A percentile compares a stretch with the other conserved stretches of the same genome.
phyloP scores from a whole-genome alignment of 176 grass and related monocot species.

The Triticum dicoccoides region DNA sequence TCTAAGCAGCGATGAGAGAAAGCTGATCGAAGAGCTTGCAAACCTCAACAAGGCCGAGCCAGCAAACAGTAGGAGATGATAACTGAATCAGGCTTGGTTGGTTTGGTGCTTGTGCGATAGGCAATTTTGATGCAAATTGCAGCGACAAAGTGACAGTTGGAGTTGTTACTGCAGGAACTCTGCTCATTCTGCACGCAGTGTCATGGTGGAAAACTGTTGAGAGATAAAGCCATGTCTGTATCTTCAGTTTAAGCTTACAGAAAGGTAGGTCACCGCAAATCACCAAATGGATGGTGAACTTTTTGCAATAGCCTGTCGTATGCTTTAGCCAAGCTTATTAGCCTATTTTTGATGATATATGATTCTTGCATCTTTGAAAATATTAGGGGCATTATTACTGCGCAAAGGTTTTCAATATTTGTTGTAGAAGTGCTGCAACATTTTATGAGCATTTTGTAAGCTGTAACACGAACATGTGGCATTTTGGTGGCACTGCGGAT shows the following conservation, averaged over 20 bases:
- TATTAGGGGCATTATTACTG: not conserved
- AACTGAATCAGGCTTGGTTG: constrained; percentile 6
- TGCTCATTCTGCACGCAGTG: not conserved
- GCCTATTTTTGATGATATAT: constrained; percentile 25
- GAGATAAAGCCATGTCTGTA: constrained; percentile 19
- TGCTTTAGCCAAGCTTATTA: constrained; percentile 26
- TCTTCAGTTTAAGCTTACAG: constrained; percentile 20
- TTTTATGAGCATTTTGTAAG: constrained; percentile 16
- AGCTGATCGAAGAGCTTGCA: constrained; percentile 90
- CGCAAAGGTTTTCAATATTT: not conserved
- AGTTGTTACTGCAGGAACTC: not conserved
- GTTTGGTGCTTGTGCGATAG: constrained; percentile 19
- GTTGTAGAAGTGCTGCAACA: not conserved
- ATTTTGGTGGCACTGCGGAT: not conserved
- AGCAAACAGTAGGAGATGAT: constrained; percentile 66
- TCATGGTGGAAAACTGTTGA: not conserved
- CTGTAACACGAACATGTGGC: constrained; percentile 19
- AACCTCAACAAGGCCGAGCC: constrained; percentile 63
- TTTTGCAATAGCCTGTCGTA: constrained; percentile 40
- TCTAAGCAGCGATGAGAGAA: constrained; percentile 82
- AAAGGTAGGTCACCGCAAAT: constrained; percentile 27
- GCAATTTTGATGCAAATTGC: constrained; percentile 56
- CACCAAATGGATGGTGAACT: constrained; percentile 10
- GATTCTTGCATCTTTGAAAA: constrained; percentile 30
- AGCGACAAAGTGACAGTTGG: constrained; percentile 10